A percentile compares a stretch with the other conserved stretches of the same genome.
These are phyloP conservation scores for Coffea humblotiana DNA, from an alignment of 305 asterid genomes.

Conservation along the genomic window DNA sequence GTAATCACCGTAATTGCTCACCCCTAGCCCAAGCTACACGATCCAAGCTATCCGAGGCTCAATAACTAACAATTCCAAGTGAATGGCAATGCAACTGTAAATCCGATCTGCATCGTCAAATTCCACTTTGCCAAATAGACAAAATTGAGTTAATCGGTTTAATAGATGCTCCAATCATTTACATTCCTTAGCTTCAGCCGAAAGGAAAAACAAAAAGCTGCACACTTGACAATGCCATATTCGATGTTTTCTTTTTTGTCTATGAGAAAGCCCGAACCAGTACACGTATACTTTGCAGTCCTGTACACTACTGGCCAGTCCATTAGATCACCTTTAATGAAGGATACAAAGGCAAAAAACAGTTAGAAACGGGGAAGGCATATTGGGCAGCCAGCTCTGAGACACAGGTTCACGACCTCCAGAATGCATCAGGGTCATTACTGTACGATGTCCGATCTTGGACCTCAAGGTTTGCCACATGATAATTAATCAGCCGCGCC, in stretches of 20 bases:
- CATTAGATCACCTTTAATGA: background rate
- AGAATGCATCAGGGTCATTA: conserved; percentile 65
- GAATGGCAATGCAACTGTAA: background rate
- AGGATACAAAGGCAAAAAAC: background rate
- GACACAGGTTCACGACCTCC: conserved; percentile 49
- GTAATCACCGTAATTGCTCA: no score
- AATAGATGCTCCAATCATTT: no score
- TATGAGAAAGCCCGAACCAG: background rate
- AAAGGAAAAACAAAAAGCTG: background rate
- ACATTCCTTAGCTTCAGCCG: no score
- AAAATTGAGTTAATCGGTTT: no score
- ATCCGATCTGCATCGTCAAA: background rate
- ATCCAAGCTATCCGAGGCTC: no score
- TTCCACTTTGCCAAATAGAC: background rate
- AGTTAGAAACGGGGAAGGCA: background rate
- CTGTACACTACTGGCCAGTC: background rate
- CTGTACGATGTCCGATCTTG: conserved; percentile 84
- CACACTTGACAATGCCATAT: background rate
- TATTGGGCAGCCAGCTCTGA: conserved; percentile 5
- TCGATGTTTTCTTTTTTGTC: background rate
- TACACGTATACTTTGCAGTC: background rate
- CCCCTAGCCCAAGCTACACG: no score
- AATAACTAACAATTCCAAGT: background rate
- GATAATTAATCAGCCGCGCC: conserved; percentile 73
- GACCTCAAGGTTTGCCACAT: conserved; percentile 88